phyloP scores from a whole-genome alignment of 2,329 filamentous ascomycete species.

The Pseudocercospora macadamiae region DNA sequence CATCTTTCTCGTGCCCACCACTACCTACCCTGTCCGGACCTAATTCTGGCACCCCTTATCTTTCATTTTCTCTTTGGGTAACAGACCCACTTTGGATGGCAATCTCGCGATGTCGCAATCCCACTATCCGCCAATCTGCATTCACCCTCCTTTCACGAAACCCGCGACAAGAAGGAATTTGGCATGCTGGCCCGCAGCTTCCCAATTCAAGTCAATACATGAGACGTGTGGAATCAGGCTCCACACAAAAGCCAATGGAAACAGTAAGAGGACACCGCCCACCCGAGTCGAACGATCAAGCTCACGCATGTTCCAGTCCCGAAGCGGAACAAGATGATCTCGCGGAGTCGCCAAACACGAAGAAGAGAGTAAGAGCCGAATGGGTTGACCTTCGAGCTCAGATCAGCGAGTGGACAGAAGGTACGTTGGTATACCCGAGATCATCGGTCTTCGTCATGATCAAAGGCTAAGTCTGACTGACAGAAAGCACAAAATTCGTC shows the following conservation, averaged over 20 bases:
- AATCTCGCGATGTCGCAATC: conserved; percentile 37
- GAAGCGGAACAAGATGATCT: conserved; percentile 24
- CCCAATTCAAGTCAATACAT: conserved; percentile 32
- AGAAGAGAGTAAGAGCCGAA: conserved; percentile 9
- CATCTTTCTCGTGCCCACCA: conserved; percentile 37
- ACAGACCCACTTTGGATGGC: conserved; percentile 41
- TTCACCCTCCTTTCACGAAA: conserved; percentile 38
- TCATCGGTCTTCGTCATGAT: background rate
- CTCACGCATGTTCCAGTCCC: conserved; percentile 28
- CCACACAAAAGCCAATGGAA: conserved; percentile 19
- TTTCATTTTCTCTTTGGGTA: conserved; percentile 39
- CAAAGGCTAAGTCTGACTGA: background rate
- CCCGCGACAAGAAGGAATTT: conserved; percentile 39
- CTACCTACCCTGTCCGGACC: conserved; percentile 35
- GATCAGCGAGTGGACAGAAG: conserved; percentile 20
- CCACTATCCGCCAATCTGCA: conserved; percentile 37
- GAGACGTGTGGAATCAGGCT: conserved; percentile 26
- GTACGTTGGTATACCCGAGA: background rate
- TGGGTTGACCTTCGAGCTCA: conserved; percentile 24
- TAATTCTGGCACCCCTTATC: conserved; percentile 35
- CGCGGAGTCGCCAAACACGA: background rate
- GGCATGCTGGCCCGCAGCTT: conserved; percentile 37
- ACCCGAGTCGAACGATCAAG: conserved; percentile 10
- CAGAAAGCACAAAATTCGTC: conserved; percentile 19
- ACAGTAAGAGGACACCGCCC: conserved; percentile 25